Base-by-base conservation (phyloP, 2,329 filamentous ascomycete species). In the Scedosporium dehoogii region DNA sequence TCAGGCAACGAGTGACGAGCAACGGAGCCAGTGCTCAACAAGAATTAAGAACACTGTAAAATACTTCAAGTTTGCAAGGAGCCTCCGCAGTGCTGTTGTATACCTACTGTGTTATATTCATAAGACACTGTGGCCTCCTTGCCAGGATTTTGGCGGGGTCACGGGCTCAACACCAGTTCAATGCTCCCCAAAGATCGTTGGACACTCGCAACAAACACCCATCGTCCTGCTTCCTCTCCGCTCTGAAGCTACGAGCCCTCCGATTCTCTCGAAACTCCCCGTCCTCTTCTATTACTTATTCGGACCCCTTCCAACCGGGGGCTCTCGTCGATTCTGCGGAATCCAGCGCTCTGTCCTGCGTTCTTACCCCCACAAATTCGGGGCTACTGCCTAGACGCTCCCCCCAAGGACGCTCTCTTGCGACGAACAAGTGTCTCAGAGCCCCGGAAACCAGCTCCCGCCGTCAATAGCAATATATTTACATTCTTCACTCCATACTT, bases 391-490 rank as follows among this genome's bases (percentile, higher is more conserved):
- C 18, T 55, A 3, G 51, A 23, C 9, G n/a, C 44, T 12, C 21
- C 44, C n/a, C 7, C n/a, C 14, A 21, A 48, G 44, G 44, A 48
- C 44, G n/a, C 44, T 4, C 44, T 58, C 55, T 38, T 58, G 55
- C 55, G 55, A 41, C 55, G 55, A 18, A 10, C 55, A 33, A 58
- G 55, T 58, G 55, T 58, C 55, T 58, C 55, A 58, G 27, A 55
- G 51, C 51, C 21, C 21, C 51, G 51, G 51, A 55, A 23, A 23
- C 23, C 51, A 12, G 10, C 1, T 5, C 21, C 51, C 51, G 51
- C 51, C 14, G 21, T 14, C 23, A 25, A 14, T 55, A 55, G 51
- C 51, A 55, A 55, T 55, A 55, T 55, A 23, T 55, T 55, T 38
- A 38, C 56, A 33, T 58, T 38, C 9, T 23, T 14, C 23, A 2